Conservation (phyloP, 2,329 filamentous ascomycete species). For the Trichoderma semiorbis region DNA sequence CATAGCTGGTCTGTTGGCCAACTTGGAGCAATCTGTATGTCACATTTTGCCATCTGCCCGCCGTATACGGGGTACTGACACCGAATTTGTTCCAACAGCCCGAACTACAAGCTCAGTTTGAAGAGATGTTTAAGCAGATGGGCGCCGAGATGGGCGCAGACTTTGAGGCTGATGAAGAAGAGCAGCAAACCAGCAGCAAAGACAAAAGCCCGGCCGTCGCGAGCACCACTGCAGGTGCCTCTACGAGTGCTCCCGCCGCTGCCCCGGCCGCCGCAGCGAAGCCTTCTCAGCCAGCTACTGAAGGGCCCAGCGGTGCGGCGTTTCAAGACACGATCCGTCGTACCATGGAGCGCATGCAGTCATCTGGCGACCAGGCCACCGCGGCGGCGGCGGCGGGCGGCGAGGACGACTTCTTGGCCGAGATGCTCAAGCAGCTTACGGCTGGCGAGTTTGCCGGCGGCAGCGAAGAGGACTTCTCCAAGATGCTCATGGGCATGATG, state of each 20-base stretch:
- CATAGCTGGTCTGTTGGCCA: slow-evolving; percentile 79
- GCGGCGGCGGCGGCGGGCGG: slow-evolving; percentile 67
- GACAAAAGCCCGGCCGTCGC: neutral
- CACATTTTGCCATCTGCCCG: neutral
- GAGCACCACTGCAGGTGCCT: slow-evolving; percentile 16
- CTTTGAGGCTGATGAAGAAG: slow-evolving; percentile 29
- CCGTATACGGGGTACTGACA: neutral
- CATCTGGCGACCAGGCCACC: slow-evolving; percentile 79
- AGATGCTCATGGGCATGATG: slow-evolving; percentile 98
- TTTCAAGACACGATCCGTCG: slow-evolving; percentile 92
- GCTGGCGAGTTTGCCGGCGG: slow-evolving; percentile 59
- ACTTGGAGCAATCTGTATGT: slow-evolving; percentile 59
- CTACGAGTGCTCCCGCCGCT: slow-evolving; percentile 21
- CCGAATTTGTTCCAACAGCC: slow-evolving; percentile 37
- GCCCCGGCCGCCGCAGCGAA: neutral
- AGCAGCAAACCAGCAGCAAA: neutral
- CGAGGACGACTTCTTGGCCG: slow-evolving; percentile 78
- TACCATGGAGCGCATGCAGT: slow-evolving; percentile 95
- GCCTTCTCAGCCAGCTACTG: slow-evolving; percentile 26
- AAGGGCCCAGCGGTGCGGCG: slow-evolving; percentile 36
- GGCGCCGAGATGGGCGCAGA: slow-evolving; percentile 58
- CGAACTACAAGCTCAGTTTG: slow-evolving; percentile 76
- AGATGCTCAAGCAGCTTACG: slow-evolving; percentile 81
- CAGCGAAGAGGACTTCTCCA: slow-evolving; percentile 80
- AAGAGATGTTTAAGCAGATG: slow-evolving; percentile 72